Base-by-base conservation (phyloP, 225 moss, liverwort and hornwort genomes). In the Rhytidiadelphus loreus region DNA sequence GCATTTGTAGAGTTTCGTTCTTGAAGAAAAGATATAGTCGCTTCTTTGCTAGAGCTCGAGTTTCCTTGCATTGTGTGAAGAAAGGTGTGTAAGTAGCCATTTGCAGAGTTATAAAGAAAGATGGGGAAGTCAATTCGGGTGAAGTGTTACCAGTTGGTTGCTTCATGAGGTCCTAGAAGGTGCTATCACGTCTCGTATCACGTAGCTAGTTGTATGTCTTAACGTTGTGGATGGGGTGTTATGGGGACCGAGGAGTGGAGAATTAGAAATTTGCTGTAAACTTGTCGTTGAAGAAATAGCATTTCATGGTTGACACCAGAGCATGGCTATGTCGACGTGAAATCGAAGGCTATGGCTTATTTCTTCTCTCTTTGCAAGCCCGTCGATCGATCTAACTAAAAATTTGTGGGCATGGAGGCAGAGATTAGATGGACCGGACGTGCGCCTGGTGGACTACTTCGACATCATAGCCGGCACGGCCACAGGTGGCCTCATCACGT, bases 401-500 rank as follows among this genome's bases (percentile, higher is more conserved):
- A 62, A 43, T 44, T 43, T 55, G 65, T 32, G 66, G 17, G 41
- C 28, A 62, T 64, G 74, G 74, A 19, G 43, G 55, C 90, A 93
- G 92, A 88, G 95, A 78, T 83, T 95, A 85, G 93, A 93, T 69
- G 93, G 92, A 69, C 92, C 93, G 17, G 91, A 93, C 20, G 93
- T 71, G 83, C 88, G 93, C 10, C 80, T 92, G 89, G 91, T 90
- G 86, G 93, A 95, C 87, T 92, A 92, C 87, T 93, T 93, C 88
- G 92, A 92, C 85, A 88, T 92, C 88, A 81, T 95, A 26, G 94
- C 94, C 33, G 94, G 94, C 20, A 94, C 94, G 0, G 92, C 92
- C 74, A 94, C 92, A 7, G 94, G 94, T 35, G 94, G 94, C 43
- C 92, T 94, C 76, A 94, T 94, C 62, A 93, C 94, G 63, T 84